Percentiles rank a stretch among this genome's conserved stretches.
These are phyloP conservation scores for Dipodascus albidus DNA, from an alignment of 805 yeast genomes.

Conservation along the genomic window DNA sequence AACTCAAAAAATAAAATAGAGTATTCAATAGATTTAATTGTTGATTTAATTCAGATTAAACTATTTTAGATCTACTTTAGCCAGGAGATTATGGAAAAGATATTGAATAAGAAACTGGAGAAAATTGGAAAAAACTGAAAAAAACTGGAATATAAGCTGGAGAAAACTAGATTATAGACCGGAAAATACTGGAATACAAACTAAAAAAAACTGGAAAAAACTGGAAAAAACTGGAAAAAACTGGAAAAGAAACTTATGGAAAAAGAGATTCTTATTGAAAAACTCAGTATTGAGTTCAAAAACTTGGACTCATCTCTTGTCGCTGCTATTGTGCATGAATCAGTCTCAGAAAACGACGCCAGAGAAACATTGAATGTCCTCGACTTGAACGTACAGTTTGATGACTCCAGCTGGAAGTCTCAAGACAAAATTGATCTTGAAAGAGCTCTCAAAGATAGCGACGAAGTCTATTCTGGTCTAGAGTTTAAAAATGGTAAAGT, in stretches of 20 bases:
- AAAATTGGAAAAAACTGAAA: too few relatives aligned
- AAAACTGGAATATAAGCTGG: too few relatives aligned
- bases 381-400: neutral
- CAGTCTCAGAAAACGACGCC: neutral
- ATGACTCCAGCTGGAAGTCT: neutral
- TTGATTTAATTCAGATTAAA: too few relatives aligned
- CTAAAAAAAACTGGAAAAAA: too few relatives aligned
- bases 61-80: too few relatives aligned
- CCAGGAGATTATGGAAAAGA: too few relatives aligned
- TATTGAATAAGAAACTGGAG: too few relatives aligned
- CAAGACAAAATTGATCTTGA: constrained; percentile 3
- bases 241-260: neutral
- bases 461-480: neutral
- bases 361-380: neutral
- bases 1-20: too few relatives aligned
- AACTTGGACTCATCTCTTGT: neutral
- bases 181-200: too few relatives aligned
- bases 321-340: neutral
- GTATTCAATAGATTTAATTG: too few relatives aligned
- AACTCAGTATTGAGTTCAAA: neutral
- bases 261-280: neutral
- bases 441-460: constrained; percentile 1
- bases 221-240: too few relatives aligned
- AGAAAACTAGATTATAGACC: too few relatives aligned
- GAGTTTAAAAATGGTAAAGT: neutral